Evolutionary conservation across 257 asterid species (phyloP).

Genomic region (Solanum piurae): DNA sequence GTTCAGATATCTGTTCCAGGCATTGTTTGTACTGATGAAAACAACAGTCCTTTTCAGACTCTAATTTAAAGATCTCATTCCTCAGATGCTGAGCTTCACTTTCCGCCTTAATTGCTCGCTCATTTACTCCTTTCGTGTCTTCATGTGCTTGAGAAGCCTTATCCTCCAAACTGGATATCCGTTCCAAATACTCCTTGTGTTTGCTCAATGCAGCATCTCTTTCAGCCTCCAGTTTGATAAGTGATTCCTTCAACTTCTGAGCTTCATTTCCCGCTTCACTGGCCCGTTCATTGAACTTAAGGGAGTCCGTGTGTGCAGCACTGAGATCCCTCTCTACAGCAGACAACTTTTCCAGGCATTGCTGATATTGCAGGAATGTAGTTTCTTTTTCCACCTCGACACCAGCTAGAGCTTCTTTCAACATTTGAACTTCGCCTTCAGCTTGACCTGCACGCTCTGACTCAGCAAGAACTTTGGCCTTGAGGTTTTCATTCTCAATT

Average conservation of each 20-base stretch:
- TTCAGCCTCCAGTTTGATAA: slow-evolving; percentile 47
- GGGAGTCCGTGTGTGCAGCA: slow-evolving; percentile 48
- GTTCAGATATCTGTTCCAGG: slow-evolving; percentile 38
- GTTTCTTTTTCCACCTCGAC: slow-evolving; percentile 55
- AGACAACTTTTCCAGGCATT: slow-evolving; percentile 46
- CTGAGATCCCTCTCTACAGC: slow-evolving; percentile 45
- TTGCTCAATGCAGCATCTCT: slow-evolving; percentile 38
- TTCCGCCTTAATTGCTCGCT: slow-evolving; percentile 42
- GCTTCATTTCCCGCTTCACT: slow-evolving; percentile 56
- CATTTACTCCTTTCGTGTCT: slow-evolving; percentile 28
- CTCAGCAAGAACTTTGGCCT: slow-evolving; percentile 41
- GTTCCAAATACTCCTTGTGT: slow-evolving; percentile 36
- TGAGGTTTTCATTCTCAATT: slow-evolving; percentile 31
- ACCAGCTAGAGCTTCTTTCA: slow-evolving; percentile 49
- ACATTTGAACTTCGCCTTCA: slow-evolving; percentile 46
- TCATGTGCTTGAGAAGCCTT: slow-evolving; percentile 37
- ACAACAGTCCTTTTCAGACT: slow-evolving; percentile 42
- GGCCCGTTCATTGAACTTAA: slow-evolving; percentile 40
- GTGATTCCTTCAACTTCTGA: slow-evolving; percentile 55
- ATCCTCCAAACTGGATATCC: slow-evolving; percentile 39
- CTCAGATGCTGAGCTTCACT: slow-evolving; percentile 31
- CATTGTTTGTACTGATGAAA: slow-evolving; percentile 25
- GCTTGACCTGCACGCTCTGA: slow-evolving; percentile 45
- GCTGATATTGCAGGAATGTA: slow-evolving; percentile 47
- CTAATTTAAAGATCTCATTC: slow-evolving; percentile 41